Evolutionary conservation across 306 rosid genomes (phyloP), one percentile per base, ranked within the genome.

Genomic region (Clitoria ternatea): DNA sequence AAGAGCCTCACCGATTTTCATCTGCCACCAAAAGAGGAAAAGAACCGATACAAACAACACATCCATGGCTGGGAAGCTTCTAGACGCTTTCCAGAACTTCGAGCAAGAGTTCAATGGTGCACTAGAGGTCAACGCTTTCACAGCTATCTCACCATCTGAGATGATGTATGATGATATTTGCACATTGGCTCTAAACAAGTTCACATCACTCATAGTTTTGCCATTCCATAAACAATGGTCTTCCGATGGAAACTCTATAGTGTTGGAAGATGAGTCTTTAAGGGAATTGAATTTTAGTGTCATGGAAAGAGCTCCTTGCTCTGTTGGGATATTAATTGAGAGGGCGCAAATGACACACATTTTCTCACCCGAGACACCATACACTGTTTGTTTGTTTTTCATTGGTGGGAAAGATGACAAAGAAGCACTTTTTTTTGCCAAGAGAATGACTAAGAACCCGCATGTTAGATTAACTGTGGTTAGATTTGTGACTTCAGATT

Each of bases 81-180:
- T 86, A 0, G 65, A 77, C 18, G 81, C 87, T 0, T 86, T 90
- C 35, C n/a, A 27, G 0, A 75, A 54, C 24, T 81, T 85, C 0
- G 85, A 84, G 44, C 40, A 65, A 6, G 88, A 84, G 13, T 71
- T 82, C 44, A 0, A 33, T 0, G 82, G 54, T 0, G 73, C 82
- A 1, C 63, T 84, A 1, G 0, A 8, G 0, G 73, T 85, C 3
- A 80, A 82, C 57, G 62, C 81, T 2, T 90, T 74, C 78, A 89
- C 96, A 0, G 88, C 98, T 0, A 68, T 92, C 2, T 86, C 96
- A 0, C 96, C 92, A 0, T 2, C 27, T 0, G 87, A 78, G 15
- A 12, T 84, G 69, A 89, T 87, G 98, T 77, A 86, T 0, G 90
- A 92, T 18, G 98, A 92, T 23, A 82, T 89, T 0, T 87, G 95